Percentiles rank a stretch among this genome's conserved stretches.
Conservation (phyloP, 2,329 filamentous ascomycete genomes). For the Plenodomus lindquistii region DNA sequence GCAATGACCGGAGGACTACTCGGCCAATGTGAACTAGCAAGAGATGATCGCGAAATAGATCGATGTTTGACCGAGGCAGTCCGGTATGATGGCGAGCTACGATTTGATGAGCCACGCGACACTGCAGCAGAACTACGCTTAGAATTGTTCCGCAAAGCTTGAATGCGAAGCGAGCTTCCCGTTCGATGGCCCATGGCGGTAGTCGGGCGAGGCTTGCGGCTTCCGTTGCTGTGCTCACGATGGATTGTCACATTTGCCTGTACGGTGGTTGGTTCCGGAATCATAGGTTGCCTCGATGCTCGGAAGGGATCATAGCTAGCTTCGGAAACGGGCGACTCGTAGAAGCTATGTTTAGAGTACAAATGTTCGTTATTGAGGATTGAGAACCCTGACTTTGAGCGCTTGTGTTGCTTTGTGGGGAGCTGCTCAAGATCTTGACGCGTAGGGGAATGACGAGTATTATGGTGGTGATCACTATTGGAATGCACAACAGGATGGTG, state of each 20-base stretch:
- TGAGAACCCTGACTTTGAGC: constrained; percentile 60
- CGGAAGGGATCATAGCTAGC: constrained; percentile 85
- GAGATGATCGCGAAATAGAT: constrained; percentile 46
- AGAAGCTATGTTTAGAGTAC: constrained; percentile 53
- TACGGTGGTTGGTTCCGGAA: constrained; percentile 54
- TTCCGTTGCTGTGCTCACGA: constrained; percentile 48
- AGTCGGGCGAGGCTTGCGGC: constrained; percentile 41
- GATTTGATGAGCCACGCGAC: constrained; percentile 39
- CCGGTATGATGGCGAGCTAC: constrained; percentile 34
- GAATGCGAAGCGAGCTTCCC: constrained; percentile 49
- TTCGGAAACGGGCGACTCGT: constrained; percentile 53
- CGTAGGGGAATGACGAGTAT: constrained; percentile 27
- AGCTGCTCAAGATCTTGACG: constrained; percentile 39
- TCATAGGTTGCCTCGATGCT: constrained; percentile 62
- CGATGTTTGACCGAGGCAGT: constrained; percentile 22
- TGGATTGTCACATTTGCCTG: constrained; percentile 73
- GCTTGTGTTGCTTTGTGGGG: constrained; percentile 43
- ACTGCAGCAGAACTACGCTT: constrained; percentile 36
- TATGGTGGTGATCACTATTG: constrained; percentile 79
- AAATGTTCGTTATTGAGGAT: constrained; percentile 60
- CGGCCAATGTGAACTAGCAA: constrained; percentile 52
- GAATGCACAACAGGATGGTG: constrained; percentile 71
- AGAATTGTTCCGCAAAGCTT: constrained; percentile 42
- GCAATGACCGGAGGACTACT: constrained; percentile 53
- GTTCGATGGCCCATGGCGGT: constrained; percentile 46